Base-by-base conservation (phyloP, 2,329 filamentous ascomycete genomes). In the Colletotrichum musae region DNA sequence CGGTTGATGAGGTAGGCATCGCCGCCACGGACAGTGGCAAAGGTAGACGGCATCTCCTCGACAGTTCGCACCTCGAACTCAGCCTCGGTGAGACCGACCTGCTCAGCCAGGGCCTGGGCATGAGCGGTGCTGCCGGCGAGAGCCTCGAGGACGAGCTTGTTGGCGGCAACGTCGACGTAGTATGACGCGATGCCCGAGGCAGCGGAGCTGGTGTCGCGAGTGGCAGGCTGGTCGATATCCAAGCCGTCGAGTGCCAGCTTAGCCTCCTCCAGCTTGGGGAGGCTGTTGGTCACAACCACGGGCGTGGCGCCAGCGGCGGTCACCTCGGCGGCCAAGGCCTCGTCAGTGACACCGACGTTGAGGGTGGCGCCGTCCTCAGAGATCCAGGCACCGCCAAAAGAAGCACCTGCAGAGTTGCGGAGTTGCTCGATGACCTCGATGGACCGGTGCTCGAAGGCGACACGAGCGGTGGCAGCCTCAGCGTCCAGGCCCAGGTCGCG, bases 221-320 rank as follows among this genome's bases (percentile, higher is more conserved):
- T 60, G 32, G 73, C 64, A 70, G 71, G 53, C 60, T 76, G 70
- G 58, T 71, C 70, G 59, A 83, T 81, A 74, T 82, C 77, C 68
- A 82, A 76, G 62, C 80, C 80, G 73, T 82, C 81, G 62, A 84
- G 81, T 1, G 79, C 80, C 53, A 71, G 65, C 78, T 84, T 83
- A 57, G 81, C 81, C 48, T 81, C 74, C 45, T 80, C 74, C 71
- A 84, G 80, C 77, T 79, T 79, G 73, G 76, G 77, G 72, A 82
- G 65, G 73, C 76, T 77, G 72, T 76, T 80, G 72, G 74, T 61
- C 28, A 82, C 64, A 62, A 81, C 71, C 21, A 74, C 68, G 6
- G 79, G 75, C 18, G 73, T 79, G 67, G 80, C 80, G 47, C 80
- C 80, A 61, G 80, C 77, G 66, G 76, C 73, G 21, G 73, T 75